Base-by-base conservation (phyloP, 306 rosid genomes). In the Calophaca sinica region DNA sequence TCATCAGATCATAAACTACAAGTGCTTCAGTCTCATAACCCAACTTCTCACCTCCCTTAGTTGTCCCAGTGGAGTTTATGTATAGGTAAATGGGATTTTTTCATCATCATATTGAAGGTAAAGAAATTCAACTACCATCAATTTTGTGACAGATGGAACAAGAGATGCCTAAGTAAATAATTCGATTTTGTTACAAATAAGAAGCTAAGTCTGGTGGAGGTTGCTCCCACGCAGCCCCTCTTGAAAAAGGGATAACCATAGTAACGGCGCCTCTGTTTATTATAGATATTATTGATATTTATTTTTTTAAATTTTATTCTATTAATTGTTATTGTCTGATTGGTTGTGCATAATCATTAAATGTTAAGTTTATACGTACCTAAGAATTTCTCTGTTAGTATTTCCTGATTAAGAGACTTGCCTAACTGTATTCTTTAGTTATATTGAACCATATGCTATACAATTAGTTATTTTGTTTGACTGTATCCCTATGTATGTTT, bases 161-260 rank as follows among this genome's bases (percentile, higher is more conserved):
- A 94, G 97, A 55, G 92, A 92, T 94, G 83, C 96, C 99, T 88
- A 90, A 78, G 84, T 94, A 94, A 48, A 94, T 90, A 61, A 94
- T 92, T 55, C 99, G 88, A 52, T 94, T 90, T 83, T 88, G 90
- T 84, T 70, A 94, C 76, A 94, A 81, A 87, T 94, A 94, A 14
- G 99, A 94, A 49, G 97, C 97, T 57, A 94, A 72, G 75, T 92
- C 97, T 3, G 97, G 99, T 50, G 99, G 96, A 74, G 96, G 97
- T 80, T 94, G 96, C 87, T 92, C 97, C 96, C 91, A 81, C 10
- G 97, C 97, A 80, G 87, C 88, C 78, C 97, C 98, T 61, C 87
- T 87, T 55, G 85, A 48, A 80, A 86, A 94, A 45, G 99, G 99
- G 85, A 91, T 92, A 76, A 94, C 99, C 97, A n/a, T n/a, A n/a